Base-by-base conservation (phyloP, 371 early-diverging fungal genomes). In the Mortierella sp. region DNA sequence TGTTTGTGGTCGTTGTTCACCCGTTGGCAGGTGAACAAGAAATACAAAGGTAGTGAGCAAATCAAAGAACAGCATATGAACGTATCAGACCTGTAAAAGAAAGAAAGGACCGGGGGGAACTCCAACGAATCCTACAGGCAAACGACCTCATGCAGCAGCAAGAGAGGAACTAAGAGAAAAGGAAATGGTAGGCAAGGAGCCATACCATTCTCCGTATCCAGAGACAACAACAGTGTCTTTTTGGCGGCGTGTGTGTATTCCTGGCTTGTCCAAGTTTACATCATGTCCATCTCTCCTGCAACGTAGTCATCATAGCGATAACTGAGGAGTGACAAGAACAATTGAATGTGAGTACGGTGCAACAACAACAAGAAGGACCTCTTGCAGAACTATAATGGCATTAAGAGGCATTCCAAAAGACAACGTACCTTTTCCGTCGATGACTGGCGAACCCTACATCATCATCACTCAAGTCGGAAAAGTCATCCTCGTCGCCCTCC, bases 261-360 rank as follows among this genome's bases (percentile, higher is more conserved):
- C 53, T 13, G 50, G 43, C 46, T 1, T 10, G 3, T 14, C 19
- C 50, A 34, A 31, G 37, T 59, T 79, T 48, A 81, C 59, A 73
- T 24, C 81, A 81, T 81, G 19, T 81, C 81, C 81, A 81, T 81
- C 59, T 81, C 81, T 71, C 77, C 77, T 2, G 72, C 77, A 43
- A 81, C 77, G 26, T 72, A 81, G 69, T 81, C 81, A 5, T 81
- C 81, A 43, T 76, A 74, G 61, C 80, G 80, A 55, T 76, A 44
- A 11, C 73, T 81, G 73, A 34, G 5, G 31, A 37, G 13, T 28
- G 5, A 43, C 16, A 69, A 37, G 5, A 51, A 5, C 1, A 50
- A 34, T 28, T 16, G 50, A 31, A 1, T 34, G 44, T 19, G 13
- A 48, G 71, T 3, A 21, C 16, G 16, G 10, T 6, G 19, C 26